These are phyloP conservation scores for Stemphylium beticola DNA, from an alignment of 2,329 filamentous ascomycete genomes.

Conservation along the genomic window DNA sequence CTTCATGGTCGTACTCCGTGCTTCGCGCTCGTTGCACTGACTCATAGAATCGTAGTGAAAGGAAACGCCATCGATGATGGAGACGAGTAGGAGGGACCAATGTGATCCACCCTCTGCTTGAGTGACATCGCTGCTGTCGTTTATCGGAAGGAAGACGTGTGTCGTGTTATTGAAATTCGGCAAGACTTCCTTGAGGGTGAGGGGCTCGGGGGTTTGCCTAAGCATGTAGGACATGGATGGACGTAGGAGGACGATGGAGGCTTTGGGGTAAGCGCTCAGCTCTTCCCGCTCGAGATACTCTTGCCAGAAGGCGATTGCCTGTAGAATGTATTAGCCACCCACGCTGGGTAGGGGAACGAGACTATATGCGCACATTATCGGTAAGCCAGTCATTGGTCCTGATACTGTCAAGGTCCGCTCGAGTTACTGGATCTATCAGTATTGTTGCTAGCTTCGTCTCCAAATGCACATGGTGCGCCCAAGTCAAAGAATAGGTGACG, in stretches of 20 bases:
- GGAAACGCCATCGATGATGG: constrained; percentile 83
- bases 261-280: constrained; percentile 77
- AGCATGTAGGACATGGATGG: constrained; percentile 93
- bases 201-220: constrained; percentile 70
- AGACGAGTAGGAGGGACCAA: constrained; percentile 92
- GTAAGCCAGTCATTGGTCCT: constrained; percentile 89
- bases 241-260: constrained; percentile 86
- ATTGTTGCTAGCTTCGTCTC: background rate
- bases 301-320: constrained; percentile 98
- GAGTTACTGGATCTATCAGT: constrained; percentile 68
- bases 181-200: constrained; percentile 68
- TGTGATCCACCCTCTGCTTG: constrained; percentile 91
- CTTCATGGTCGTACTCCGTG: constrained; percentile 70
- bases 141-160: constrained; percentile 95
- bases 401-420: constrained; percentile 86
- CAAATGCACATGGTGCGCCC: background rate
- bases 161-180: constrained; percentile 82
- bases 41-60: constrained; percentile 96
- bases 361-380: constrained; percentile 71
- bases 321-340: constrained; percentile 9
- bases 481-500: constrained; percentile 22
- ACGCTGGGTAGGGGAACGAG: background rate
- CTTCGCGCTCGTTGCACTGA: constrained; percentile 77
- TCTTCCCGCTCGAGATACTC: constrained; percentile 93
- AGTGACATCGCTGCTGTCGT: constrained; percentile 80